These are phyloP conservation scores for Populus hybrid DNA, from an alignment of 441 rosid species.

Conservation along the genomic window DNA sequence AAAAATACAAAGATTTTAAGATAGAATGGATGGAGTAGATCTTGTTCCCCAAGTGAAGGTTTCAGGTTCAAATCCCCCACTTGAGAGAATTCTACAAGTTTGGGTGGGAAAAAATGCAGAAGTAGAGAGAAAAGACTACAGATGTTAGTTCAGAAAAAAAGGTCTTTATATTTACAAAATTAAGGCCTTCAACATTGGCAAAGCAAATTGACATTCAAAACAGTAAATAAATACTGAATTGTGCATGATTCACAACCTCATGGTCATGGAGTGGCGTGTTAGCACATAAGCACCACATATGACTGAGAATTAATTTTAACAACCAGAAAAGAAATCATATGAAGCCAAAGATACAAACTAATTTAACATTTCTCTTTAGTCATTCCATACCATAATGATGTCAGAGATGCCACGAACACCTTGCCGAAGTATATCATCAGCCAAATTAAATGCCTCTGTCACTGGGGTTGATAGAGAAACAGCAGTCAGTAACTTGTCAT, in stretches of 20 bases:
- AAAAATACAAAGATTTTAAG: too few species aligned
- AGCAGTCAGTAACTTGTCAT: constrained; percentile 89
- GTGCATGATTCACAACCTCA: not conserved
- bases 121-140: not conserved
- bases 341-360: not conserved
- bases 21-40: too few species aligned
- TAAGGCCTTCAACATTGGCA: not conserved
- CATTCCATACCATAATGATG: constrained; percentile 68
- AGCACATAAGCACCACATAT: not conserved
- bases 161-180: not conserved
- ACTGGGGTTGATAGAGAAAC: constrained; percentile 86
- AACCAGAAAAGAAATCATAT: not conserved
- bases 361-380: not conserved
- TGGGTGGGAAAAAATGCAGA: not conserved
- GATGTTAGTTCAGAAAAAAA: not conserved
- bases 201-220: not conserved
- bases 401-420: constrained; percentile 99
- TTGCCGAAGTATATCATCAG: constrained; percentile 90
- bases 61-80: too few species aligned
- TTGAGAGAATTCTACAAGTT: too few species aligned
- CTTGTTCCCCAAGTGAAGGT: too few species aligned
- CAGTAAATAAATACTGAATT: not conserved
- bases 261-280: not conserved
- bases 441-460: constrained; percentile 91
- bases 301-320: not conserved